These are phyloP conservation scores for Tulasnella sp. DNA, from an alignment of 768 basidiomycete species.

Conservation along the genomic window DNA sequence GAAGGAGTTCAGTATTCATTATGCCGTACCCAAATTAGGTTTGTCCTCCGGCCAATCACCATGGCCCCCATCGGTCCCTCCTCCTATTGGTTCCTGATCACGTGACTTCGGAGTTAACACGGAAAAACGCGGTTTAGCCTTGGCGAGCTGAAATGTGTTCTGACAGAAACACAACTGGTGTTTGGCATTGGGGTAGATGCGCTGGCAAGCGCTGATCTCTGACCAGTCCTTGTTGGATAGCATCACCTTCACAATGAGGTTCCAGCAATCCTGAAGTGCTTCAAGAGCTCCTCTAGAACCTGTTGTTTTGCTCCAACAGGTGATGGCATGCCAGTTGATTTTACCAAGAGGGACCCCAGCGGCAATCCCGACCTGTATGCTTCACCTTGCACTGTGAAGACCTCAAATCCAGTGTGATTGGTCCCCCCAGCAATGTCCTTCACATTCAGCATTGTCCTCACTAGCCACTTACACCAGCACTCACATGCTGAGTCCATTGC, in stretches of 20 bases:
- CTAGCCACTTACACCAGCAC: neutral
- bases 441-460: neutral
- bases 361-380: constrained; percentile 32
- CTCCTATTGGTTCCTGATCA: too few species aligned
- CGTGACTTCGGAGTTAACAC: too few species aligned
- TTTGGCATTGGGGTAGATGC: constrained; percentile 30
- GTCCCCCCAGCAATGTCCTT: constrained; percentile 29
- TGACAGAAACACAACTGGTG: constrained; percentile 37
- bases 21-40: too few species aligned
- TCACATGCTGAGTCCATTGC: constrained; percentile 32
- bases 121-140: too few species aligned
- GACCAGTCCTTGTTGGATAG: constrained; percentile 33
- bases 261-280: constrained; percentile 25
- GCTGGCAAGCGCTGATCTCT: constrained; percentile 31
- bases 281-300: constrained; percentile 27
- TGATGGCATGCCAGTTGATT: neutral
- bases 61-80: too few species aligned
- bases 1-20: too few species aligned
- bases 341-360: constrained; percentile 30
- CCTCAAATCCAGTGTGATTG: constrained; percentile 31
- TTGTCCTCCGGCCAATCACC: too few species aligned
- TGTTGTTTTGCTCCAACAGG: neutral
- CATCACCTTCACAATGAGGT: constrained; percentile 26
- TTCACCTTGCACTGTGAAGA: constrained; percentile 33
- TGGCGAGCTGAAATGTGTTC: too few species aligned